These are phyloP conservation scores for Fusarium sp. DNA, from an alignment of 2,329 filamentous ascomycete species.

Conservation along the genomic window DNA sequence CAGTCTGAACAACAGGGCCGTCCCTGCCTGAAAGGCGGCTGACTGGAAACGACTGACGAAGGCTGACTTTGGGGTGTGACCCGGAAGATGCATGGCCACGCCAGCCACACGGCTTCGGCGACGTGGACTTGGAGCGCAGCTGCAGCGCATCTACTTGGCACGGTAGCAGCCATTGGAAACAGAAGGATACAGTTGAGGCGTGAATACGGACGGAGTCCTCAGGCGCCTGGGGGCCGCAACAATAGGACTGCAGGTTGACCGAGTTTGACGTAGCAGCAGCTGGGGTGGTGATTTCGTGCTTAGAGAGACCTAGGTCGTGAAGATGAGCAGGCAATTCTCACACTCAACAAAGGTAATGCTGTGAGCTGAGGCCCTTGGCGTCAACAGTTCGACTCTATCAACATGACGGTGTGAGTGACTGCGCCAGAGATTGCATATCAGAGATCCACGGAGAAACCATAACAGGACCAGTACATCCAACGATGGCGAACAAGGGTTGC, in stretches of 20 bases:
- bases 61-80: slow-evolving; percentile 18
- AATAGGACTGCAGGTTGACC: neutral
- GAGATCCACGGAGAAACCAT: slow-evolving; percentile 22
- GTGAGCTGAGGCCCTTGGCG: neutral
- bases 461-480: slow-evolving; percentile 38
- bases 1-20: slow-evolving; percentile 9
- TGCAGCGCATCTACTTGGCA: slow-evolving; percentile 16
- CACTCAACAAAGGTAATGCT: neutral
- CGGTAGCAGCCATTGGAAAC: neutral
- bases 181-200: slow-evolving; percentile 7
- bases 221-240: neutral
- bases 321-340: neutral
- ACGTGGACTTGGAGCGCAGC: slow-evolving; percentile 14
- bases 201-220: neutral
- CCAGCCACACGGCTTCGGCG: slow-evolving; percentile 24
- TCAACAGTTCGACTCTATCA: neutral
- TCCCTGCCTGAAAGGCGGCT: slow-evolving; percentile 20
- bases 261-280: neutral
- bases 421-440: slow-evolving; percentile 26
- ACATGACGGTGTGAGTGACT: neutral
- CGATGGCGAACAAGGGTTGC: slow-evolving; percentile 13
- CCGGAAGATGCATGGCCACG: slow-evolving; percentile 19
- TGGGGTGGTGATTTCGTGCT: neutral
- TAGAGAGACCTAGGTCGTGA: neutral
- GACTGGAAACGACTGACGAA: slow-evolving; percentile 21